Evolutionary conservation across 257 asterid species (phyloP).

Genomic region (Coffea canephora): DNA sequence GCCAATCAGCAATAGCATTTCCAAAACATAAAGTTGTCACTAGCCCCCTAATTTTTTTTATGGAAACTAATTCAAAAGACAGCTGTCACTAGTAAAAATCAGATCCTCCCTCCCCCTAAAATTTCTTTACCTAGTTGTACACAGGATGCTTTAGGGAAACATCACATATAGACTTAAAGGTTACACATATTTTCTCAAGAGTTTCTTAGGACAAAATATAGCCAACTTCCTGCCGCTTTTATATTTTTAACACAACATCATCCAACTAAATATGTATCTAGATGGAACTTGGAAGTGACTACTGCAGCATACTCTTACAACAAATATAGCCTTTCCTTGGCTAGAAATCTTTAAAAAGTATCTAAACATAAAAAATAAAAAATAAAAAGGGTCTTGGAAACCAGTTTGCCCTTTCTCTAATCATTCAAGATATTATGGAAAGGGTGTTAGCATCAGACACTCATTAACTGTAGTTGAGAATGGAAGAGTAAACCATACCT

Average conservation of each 20-base stretch:
- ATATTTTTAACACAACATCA: neutral
- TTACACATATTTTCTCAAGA: neutral
- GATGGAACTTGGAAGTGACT: neutral
- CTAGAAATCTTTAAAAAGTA: neutral
- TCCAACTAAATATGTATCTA: neutral
- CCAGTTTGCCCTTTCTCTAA: neutral
- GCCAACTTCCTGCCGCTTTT: neutral
- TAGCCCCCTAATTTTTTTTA: neutral
- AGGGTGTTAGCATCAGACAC: no score
- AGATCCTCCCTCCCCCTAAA: neutral
- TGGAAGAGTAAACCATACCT: slow-evolving; percentile 46
- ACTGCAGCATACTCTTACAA: no score
- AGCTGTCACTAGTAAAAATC: neutral
- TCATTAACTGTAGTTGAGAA: neutral
- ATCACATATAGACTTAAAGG: neutral
- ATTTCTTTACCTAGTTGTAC: neutral
- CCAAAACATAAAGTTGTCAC: neutral
- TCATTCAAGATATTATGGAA: neutral
- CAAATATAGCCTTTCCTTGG: neutral
- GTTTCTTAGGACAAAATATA: neutral
- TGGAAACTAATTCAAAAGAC: neutral
- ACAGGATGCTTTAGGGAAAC: neutral
- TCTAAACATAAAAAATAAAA: neutral
- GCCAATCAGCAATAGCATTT: neutral
- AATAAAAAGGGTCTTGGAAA: neutral